Evolutionary conservation across 108 stramenopile species (phyloP), one percentile per base, ranked within the genome.

Genomic region (Aurantiochytrium sp.): DNA sequence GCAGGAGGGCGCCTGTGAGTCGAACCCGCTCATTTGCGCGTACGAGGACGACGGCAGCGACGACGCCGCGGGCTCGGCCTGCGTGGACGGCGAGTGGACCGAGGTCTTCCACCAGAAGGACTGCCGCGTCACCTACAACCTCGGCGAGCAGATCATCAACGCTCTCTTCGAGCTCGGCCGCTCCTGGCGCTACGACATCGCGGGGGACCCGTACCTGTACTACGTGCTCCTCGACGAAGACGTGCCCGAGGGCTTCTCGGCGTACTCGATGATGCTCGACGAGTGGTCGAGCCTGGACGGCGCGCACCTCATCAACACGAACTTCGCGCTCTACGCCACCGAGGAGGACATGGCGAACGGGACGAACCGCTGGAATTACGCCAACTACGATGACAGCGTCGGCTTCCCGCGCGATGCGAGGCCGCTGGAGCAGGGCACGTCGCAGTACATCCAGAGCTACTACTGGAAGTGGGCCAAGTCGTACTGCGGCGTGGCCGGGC

Each of bases 401-500:
- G 73, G 73, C 12, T 81, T 81, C 45, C 73, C 73, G 30, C 73
- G 73, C 6, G 73, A 81, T 42, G 73, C 73, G 6, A 12, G 73
- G 39, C 73, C 73, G 12, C 73, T 81, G 24, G 42, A 48, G 27
- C 59, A 65, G 19, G 59, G 59, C 3, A 65, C 59, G 15, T 65
- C 59, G 0, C 15, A 65, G 15, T 65, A 65, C 59, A 65, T 65
- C 19, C 59, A 65, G 19, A 39, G 17, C 19, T 81, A 81, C 73
- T 24, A 81, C 10, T 48, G 30, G 24, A 81, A 81, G 2, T 81
- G 73, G 73, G 73, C 73, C n/a, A 48, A 48, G 39, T 81, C 73
- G 39, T 81, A 81, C 32, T 81, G 73, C 45, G 73, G 73, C n/a
- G 73, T 81, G 27, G 39, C 45, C 27, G 73, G 73, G 39, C 73